Base-by-base conservation (phyloP, 441 rosid species). In the Populus hybrid region DNA sequence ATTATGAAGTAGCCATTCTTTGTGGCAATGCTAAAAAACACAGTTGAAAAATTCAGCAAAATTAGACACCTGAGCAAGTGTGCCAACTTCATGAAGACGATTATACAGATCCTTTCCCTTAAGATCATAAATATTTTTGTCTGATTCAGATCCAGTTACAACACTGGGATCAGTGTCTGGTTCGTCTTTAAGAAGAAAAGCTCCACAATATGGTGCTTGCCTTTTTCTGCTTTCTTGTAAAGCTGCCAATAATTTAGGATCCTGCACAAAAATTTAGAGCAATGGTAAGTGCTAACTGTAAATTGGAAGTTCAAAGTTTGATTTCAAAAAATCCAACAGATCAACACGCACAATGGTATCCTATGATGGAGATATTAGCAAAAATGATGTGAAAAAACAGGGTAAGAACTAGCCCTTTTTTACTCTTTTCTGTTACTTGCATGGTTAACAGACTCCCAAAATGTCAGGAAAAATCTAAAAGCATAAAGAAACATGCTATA, bases 201-300 rank as follows among this genome's bases (percentile, higher is more conserved):
- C 97, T 75, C 99, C 98, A 19, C 94, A 96, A 87, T 97, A 97
- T 7, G 99, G 99, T 72, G 99, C 94, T 82, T 92, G 98, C 80
- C 98, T 83, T 82, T 90, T 97, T 75, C 91, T 86, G 80, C 85
- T 89, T 86, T 97, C 99, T 79, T 93, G 95, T 74, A 94, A 88
- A 76, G 99, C 99, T 79, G 97, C 94, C 64, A 95, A 82, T 79
- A 95, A 35, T 83, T 95, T 92, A 72, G 97, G 94, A 86, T 97
- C 98, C 99, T 97, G 88, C 84, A 79, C 61, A 81, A 46, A 12
- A 75, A 24, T 24, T 24, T 24, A 3, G 21, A 70, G 23, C 61
- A 26, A n/a, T 14, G 57, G 46, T 66, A 63, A 63, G 0, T 36
- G 63, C 59, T 63, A 57, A 32, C 26, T 19, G 8, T 12, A 12